A percentile compares a stretch with the other conserved stretches of the same genome.
These are phyloP conservation scores for Daldinia sp. DNA, from an alignment of 2,329 filamentous ascomycete genomes.

Conservation along the genomic window DNA sequence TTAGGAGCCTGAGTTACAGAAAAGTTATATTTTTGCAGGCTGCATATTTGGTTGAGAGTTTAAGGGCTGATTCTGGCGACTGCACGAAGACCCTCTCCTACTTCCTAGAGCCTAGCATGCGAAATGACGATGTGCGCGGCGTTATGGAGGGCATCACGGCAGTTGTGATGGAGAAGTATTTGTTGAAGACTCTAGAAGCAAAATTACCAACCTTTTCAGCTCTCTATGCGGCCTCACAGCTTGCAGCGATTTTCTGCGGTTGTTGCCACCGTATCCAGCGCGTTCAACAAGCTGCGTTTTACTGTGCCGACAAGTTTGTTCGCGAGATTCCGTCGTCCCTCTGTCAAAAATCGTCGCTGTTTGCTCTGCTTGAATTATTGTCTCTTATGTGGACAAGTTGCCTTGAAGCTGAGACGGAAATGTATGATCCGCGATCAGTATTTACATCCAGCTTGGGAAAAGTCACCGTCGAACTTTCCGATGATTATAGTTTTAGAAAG, in stretches of 20 bases:
- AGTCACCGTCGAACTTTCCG: slow-evolving; percentile 88
- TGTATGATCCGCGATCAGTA: slow-evolving; percentile 85
- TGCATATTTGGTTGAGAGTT: slow-evolving; percentile 85
- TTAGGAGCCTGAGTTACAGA: slow-evolving; percentile 84
- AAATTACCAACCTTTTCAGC: slow-evolving; percentile 83
- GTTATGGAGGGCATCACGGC: slow-evolving; percentile 70
- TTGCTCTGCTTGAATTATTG: slow-evolving; percentile 89
- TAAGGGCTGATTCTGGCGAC: slow-evolving; percentile 86
- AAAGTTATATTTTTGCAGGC: slow-evolving; percentile 93
- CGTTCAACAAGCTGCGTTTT: slow-evolving; percentile 86
- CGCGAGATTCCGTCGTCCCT: slow-evolving; percentile 85
- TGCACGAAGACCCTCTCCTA: slow-evolving; percentile 91
- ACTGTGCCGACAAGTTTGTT: slow-evolving; percentile 86
- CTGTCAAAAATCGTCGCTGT: slow-evolving; percentile 88
- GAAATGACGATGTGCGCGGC: slow-evolving; percentile 67
- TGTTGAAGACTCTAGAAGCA: slow-evolving; percentile 77
- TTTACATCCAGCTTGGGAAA: slow-evolving; percentile 81
- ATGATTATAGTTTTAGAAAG: slow-evolving; percentile 85
- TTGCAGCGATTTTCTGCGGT: slow-evolving; percentile 82
- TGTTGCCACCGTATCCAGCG: slow-evolving; percentile 95
- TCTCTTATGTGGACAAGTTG: slow-evolving; percentile 96
- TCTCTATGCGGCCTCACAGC: slow-evolving; percentile 86
- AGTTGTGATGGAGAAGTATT: slow-evolving; percentile 81
- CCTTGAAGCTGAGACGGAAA: slow-evolving; percentile 90
- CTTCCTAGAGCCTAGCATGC: slow-evolving; percentile 91